These are phyloP conservation scores for Falciphora oryzae DNA, from an alignment of 2,329 filamentous ascomycete genomes.

Conservation along the genomic window DNA sequence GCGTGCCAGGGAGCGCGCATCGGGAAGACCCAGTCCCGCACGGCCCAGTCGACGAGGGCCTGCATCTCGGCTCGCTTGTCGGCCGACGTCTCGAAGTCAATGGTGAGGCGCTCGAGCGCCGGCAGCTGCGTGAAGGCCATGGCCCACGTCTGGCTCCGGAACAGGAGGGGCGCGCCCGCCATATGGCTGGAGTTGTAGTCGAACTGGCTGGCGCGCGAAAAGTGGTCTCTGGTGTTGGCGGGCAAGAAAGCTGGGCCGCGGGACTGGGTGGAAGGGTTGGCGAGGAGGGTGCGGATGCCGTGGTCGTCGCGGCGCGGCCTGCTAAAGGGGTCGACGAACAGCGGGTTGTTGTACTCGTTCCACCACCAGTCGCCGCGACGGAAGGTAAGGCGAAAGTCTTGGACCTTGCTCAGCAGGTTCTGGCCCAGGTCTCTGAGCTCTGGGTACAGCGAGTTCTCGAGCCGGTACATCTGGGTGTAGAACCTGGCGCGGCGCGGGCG, in stretches of 20 bases:
- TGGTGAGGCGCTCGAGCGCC: slow-evolving; percentile 11
- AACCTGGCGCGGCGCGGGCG: neutral
- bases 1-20: neutral
- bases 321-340: slow-evolving; percentile 5
- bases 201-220: neutral
- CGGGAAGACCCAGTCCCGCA: slow-evolving; percentile 6
- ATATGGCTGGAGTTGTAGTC: neutral
- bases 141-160: neutral
- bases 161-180: neutral
- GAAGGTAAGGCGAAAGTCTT: slow-evolving; percentile 10
- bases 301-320: too few species aligned
- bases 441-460: neutral
- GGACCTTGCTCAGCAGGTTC: slow-evolving; percentile 1
- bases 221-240: neutral
- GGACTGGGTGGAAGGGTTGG: neutral
- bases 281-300: neutral
- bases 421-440: too few species aligned
- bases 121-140: slow-evolving; percentile 8
- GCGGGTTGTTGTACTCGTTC: slow-evolving; percentile 7
- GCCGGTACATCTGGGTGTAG: slow-evolving; percentile 3
- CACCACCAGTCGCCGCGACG: slow-evolving; percentile 11
- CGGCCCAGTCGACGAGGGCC: slow-evolving; percentile 10
- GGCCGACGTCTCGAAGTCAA: slow-evolving; percentile 12
- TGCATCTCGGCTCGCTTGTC: slow-evolving; percentile 11
- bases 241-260: slow-evolving; percentile 3